Base-by-base conservation (phyloP, 306 rosid species). In the Rubus idaeus region DNA sequence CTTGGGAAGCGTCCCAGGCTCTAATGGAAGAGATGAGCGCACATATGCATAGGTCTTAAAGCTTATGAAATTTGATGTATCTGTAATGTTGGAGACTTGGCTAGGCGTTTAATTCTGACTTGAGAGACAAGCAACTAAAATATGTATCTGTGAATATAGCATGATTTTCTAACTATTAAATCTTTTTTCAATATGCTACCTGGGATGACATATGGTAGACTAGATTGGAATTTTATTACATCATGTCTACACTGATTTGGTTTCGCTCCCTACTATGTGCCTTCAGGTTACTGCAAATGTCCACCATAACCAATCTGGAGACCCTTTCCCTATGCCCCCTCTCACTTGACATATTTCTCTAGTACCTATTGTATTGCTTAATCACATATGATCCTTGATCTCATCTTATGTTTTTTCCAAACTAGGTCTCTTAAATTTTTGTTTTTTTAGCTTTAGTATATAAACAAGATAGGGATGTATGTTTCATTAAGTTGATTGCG, bases 361-460 rank as follows among this genome's bases (percentile, higher is more conserved):
- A 37, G 10, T 51, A 18, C 20, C 56, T 9, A 41, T 17, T 51
- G 46, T 51, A n/a, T 47, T 69, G 17, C 62, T 23, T 5, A 11
- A 50, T 71, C 26, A 71, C 75, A 39, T 51, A 18, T 70, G 58
- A 35, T 35, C 23, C 47, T 70, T 6, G 18, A 71, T 51, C 60
- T 35, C 47, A 51, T 37, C n/a, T 37, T 8, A 26, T 49, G 58
- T 14, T 39, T 73, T 21, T 21, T 42, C 66, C 52, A 56, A 57
- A 21, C 17, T 13, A 55, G 40, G 68, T 47, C 20, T 40, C 3
- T 53, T n/a, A 20, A 62, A 17, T 60, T 30, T 37, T 71, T 9
- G 62, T 50, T 10, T 71, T 7, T 51, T 21, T 35, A 37, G 26
- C 47, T 44, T 20, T 39, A 50, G 56, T 75, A 16, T 10, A 5